Evolutionary conservation across 2,329 filamentous ascomycete genomes (phyloP), one percentile per base, ranked within the genome.

Genomic region (Curvularia lunata): DNA sequence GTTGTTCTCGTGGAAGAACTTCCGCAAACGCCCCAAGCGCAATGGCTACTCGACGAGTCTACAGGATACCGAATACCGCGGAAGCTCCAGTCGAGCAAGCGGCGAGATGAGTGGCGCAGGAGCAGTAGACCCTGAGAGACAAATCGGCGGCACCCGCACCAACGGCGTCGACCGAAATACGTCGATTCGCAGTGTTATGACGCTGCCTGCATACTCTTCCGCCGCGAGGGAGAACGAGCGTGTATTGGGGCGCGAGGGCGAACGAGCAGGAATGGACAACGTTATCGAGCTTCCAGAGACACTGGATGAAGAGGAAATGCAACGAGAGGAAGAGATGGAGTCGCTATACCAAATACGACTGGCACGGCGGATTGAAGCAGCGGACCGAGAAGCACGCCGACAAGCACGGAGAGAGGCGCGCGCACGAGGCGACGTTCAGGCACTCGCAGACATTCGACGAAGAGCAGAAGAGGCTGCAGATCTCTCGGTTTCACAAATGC

Each of bases 131-230:
- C 64, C 70, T 5, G 72, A 75, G 45, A 52, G 71, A 32, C 66
- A 70, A 25, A 64, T 71, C 30, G 52, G 61, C 30, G 65, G 59
- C 62, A 55, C 32, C 25, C 76, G 75, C 58, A 78, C 74, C 1
- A 69, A 64, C 23, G 80, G 78, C 4, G 86, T 97, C 12, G 91
- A 94, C 72, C 86, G 94, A 30, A 90, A 94, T 68, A 92, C 91
- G 1, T 96, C 91, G 8, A 84, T 98, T 45, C 88, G 94, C 54
- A 96, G 92, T n/a, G 88, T 98, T 54, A 95, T 97, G 85, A 98
- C 95, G 0, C 80, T 99, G 2, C 95, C 95, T 0, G 85, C 91
- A 0, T 99, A 99, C 75, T 88, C 90, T 2, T 85, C 84, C 16
- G 86, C 86, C 27, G 86, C 92, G 0, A 83, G 86, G 48, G 88